Percentiles rank a stretch among this genome's conserved stretches.
phyloP scores from a whole-genome alignment of 2,329 filamentous ascomycete genomes.

The Blastomyces silverae region DNA sequence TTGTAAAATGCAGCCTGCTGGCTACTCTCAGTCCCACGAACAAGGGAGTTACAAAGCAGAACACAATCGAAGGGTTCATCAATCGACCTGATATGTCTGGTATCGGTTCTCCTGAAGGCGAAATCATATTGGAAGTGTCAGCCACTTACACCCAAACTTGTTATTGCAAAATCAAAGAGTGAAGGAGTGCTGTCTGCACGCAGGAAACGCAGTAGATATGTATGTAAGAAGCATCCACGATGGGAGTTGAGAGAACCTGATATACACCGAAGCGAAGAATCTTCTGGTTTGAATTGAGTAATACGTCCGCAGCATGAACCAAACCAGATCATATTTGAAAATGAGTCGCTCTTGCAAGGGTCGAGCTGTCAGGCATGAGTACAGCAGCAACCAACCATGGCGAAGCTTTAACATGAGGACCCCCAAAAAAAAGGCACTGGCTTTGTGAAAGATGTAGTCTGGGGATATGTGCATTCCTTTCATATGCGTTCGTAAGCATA shows the following conservation, averaged over 20 bases:
- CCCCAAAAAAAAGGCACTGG: background rate
- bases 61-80: slow-evolving; percentile 5
- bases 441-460: background rate
- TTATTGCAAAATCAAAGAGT: slow-evolving; percentile 1
- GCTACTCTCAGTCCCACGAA: slow-evolving; percentile 2
- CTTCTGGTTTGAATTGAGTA: background rate
- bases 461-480: background rate
- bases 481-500: background rate
- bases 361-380: background rate
- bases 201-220: background rate
- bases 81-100: slow-evolving; percentile 6
- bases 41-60: slow-evolving; percentile 2
- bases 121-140: background rate
- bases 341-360: background rate
- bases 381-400: background rate
- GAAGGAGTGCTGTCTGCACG: background rate
- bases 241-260: background rate
- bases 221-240: background rate
- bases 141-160: background rate
- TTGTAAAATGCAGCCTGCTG: slow-evolving; percentile 7
- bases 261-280: background rate
- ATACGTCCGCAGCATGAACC: background rate
- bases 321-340: background rate
- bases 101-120: background rate
- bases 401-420: background rate